These are phyloP conservation scores for Pseudozyma hubeiensis DNA, from an alignment of 1,284 basidiomycete genomes.

Conservation along the genomic window DNA sequence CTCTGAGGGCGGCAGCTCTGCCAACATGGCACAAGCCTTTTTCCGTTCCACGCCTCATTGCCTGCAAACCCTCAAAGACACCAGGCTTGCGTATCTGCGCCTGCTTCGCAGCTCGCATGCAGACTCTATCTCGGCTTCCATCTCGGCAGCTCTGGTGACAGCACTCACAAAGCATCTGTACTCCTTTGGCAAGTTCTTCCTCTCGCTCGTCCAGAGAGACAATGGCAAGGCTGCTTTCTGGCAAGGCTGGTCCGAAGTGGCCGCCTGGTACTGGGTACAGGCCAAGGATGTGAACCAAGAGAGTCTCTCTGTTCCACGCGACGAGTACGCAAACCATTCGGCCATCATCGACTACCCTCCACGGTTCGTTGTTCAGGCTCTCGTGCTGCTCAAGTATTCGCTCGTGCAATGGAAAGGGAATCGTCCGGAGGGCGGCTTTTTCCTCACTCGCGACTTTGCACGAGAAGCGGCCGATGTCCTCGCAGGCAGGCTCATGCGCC, in stretches of 20 bases:
- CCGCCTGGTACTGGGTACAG: slow-evolving; percentile 65
- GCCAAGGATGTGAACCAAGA: slow-evolving; percentile 44
- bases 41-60: slow-evolving; percentile 60
- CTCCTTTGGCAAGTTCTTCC: slow-evolving; percentile 65
- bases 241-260: slow-evolving; percentile 65
- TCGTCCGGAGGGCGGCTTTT: slow-evolving; percentile 38
- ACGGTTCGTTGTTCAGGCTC: slow-evolving; percentile 62
- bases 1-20: slow-evolving; percentile 28
- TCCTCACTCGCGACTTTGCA: slow-evolving; percentile 55
- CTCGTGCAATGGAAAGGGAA: slow-evolving; percentile 60
- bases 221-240: slow-evolving; percentile 63
- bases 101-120: slow-evolving; percentile 30
- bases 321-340: slow-evolving; percentile 41
- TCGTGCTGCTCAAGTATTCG: slow-evolving; percentile 57
- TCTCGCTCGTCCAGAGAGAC: slow-evolving; percentile 57
- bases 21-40: slow-evolving; percentile 62
- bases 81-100: slow-evolving; percentile 46
- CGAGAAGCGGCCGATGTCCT: slow-evolving; percentile 57
- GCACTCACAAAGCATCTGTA: slow-evolving; percentile 64
- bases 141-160: slow-evolving; percentile 24
- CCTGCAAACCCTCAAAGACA: slow-evolving; percentile 52
- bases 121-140: slow-evolving; percentile 13
- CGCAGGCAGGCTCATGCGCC: slow-evolving; percentile 56
- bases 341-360: slow-evolving; percentile 56
- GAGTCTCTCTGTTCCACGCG: slow-evolving; percentile 47